A percentile compares a stretch with the other conserved stretches of the same genome.
phyloP scores from a whole-genome alignment of 805 yeast species.

The Lipomyces spencermartinsiae region DNA sequence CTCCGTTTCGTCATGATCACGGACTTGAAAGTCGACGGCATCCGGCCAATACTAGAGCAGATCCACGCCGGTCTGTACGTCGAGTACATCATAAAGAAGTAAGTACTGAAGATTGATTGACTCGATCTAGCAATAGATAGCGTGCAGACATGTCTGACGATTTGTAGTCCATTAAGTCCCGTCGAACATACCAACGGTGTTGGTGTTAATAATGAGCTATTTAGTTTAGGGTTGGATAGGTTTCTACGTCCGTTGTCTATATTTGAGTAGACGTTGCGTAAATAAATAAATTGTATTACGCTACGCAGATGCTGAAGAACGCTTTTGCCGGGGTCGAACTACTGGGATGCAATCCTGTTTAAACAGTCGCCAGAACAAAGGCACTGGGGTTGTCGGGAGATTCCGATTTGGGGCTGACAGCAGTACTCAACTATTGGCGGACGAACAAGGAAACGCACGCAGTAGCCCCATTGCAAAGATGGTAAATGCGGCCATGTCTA shows the following conservation, averaged over 20 bases:
- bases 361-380: too few species aligned
- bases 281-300: background rate
- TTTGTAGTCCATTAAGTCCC: slow-evolving; percentile 54
- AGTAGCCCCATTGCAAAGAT: background rate
- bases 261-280: slow-evolving; percentile 24
- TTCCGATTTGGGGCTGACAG: background rate
- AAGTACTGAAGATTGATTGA: slow-evolving; percentile 39
- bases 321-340: too few species aligned
- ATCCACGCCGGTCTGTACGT: slow-evolving; percentile 67
- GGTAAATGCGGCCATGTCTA: background rate
- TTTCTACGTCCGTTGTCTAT: slow-evolving; percentile 45
- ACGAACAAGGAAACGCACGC: background rate
- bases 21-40: slow-evolving; percentile 63
- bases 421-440: background rate
- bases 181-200: slow-evolving; percentile 62
- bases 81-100: slow-evolving; percentile 65
- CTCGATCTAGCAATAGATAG: background rate
- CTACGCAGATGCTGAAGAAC: too few species aligned
- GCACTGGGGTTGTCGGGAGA: background rate
- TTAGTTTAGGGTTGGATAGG: slow-evolving; percentile 62
- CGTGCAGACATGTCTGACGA: slow-evolving; percentile 5
- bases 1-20: slow-evolving; percentile 76
- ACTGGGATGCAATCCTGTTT: too few species aligned
- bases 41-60: slow-evolving; percentile 61
- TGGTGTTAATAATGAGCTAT: slow-evolving; percentile 62